A percentile compares a stretch with the other conserved stretches of the same genome.
phyloP scores from a whole-genome alignment of 1,284 basidiomycete species.

The Puccinia horiana region DNA sequence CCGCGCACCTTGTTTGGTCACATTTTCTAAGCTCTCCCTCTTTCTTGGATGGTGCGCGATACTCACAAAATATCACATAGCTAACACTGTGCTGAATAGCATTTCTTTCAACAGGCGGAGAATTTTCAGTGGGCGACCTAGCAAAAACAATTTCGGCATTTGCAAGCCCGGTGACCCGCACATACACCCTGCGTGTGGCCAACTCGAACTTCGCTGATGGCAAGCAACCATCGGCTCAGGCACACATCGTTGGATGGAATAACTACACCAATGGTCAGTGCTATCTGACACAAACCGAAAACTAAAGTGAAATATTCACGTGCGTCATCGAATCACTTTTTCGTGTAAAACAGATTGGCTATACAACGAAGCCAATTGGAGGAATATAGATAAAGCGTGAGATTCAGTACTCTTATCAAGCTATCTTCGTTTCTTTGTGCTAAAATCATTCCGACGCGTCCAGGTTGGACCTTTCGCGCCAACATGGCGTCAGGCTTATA shows the following conservation, averaged over 20 bases:
- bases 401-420: neutral
- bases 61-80: neutral
- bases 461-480: constrained; percentile 34
- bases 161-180: constrained; percentile 31
- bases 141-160: constrained; percentile 33
- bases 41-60: constrained; percentile 19
- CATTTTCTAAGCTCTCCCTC: constrained; percentile 7
- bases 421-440: neutral
- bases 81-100: neutral
- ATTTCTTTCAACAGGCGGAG: constrained; percentile 10
- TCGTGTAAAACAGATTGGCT: constrained; percentile 35
- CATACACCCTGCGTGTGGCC: constrained; percentile 41
- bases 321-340: neutral
- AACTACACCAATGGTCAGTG: constrained; percentile 17
- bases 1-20: neutral
- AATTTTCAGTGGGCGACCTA: constrained; percentile 22
- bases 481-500: constrained; percentile 47
- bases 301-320: neutral
- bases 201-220: constrained; percentile 22
- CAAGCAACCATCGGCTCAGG: constrained; percentile 1
- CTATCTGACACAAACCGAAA: neutral
- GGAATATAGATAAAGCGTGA: constrained; percentile 40
- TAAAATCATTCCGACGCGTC: neutral
- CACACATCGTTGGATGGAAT: constrained; percentile 44
- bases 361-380: constrained; percentile 48